phyloP scores from a whole-genome alignment of 805 yeast species.

The Candida anglica region DNA sequence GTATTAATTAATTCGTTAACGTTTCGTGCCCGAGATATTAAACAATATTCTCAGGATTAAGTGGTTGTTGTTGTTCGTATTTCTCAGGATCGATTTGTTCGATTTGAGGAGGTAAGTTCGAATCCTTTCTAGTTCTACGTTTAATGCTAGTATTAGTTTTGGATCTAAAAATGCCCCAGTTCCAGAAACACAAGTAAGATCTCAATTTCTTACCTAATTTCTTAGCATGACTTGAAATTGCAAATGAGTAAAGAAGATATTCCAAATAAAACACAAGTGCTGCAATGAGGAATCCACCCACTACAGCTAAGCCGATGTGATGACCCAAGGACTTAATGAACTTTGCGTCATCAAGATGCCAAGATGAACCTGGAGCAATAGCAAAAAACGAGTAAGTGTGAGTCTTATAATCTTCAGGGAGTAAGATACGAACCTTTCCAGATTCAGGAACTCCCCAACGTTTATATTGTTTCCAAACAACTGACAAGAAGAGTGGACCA shows the following conservation, averaged over 20 bases:
- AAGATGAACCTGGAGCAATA: slow-evolving; percentile 79
- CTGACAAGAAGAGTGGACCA: slow-evolving; percentile 84
- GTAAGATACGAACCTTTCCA: slow-evolving; percentile 63
- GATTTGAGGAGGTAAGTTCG: slow-evolving; percentile 44
- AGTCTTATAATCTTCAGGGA: slow-evolving; percentile 69
- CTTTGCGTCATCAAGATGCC: slow-evolving; percentile 89
- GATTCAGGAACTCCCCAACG: slow-evolving; percentile 71
- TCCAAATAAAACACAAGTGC: slow-evolving; percentile 31
- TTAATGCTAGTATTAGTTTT: slow-evolving; percentile 15
- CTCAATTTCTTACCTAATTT: slow-evolving; percentile 9
- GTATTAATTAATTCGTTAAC: no score
- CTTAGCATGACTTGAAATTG: slow-evolving; percentile 25
- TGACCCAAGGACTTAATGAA: slow-evolving; percentile 69
- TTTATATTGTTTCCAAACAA: slow-evolving; percentile 83
- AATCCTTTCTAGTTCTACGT: slow-evolving; percentile 50
- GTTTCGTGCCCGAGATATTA: no score
- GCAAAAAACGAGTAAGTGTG: slow-evolving; percentile 62
- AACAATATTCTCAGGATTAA: no score
- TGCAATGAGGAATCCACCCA: slow-evolving; percentile 65
- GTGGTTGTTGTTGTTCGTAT: slow-evolving; percentile 2
- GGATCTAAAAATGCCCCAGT: slow-evolving; percentile 1
- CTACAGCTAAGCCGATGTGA: slow-evolving; percentile 69
- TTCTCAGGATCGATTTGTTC: slow-evolving; percentile 26
- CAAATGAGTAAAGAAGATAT: slow-evolving; percentile 36
- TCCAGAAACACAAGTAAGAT: slow-evolving; percentile 3